Evolutionary conservation across 2,329 filamentous ascomycete species (phyloP).

Genomic region (Colletotrichum acutatum): DNA sequence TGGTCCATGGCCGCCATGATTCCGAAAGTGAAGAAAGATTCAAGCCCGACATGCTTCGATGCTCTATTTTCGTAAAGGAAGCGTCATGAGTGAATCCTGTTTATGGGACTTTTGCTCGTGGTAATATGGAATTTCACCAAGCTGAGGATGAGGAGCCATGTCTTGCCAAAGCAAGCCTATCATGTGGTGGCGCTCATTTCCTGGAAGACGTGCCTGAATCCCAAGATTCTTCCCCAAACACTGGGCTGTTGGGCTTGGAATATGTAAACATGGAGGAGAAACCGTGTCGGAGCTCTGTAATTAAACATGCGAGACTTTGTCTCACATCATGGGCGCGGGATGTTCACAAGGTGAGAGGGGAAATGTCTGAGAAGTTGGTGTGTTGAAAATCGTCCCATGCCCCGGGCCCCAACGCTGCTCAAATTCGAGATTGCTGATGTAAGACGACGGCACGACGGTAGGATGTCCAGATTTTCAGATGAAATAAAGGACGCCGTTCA

Average conservation of each 20-base stretch:
- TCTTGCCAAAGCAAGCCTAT: neutral
- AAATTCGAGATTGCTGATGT: slow-evolving; percentile 3
- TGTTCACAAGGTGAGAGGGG: slow-evolving; percentile 3
- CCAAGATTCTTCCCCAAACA: neutral
- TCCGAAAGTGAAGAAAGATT: neutral
- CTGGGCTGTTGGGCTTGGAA: neutral
- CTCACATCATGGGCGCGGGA: slow-evolving; percentile 16
- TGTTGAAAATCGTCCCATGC: neutral
- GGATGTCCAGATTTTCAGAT: slow-evolving; percentile 7
- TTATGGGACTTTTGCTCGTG: neutral
- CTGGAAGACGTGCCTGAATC: slow-evolving; percentile 8
- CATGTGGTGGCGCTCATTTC: slow-evolving; percentile 14
- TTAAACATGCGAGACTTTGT: slow-evolving; percentile 29
- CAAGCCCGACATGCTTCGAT: slow-evolving; percentile 3
- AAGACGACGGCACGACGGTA: neutral
- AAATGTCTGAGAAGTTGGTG: neutral
- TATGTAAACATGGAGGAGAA: slow-evolving; percentile 8
- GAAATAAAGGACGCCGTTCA: slow-evolving; percentile 3
- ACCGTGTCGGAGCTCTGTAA: slow-evolving; percentile 3
- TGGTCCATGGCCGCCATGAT: neutral
- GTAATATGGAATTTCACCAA: neutral
- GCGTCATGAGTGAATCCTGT: neutral
- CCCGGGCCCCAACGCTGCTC: neutral
- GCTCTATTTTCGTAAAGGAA: slow-evolving; percentile 23
- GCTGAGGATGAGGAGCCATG: neutral